Evolutionary conservation across 2,329 filamentous ascomycete species (phyloP), one percentile per base, ranked within the genome.

Genomic region (Acephala macrosclerotiorum): DNA sequence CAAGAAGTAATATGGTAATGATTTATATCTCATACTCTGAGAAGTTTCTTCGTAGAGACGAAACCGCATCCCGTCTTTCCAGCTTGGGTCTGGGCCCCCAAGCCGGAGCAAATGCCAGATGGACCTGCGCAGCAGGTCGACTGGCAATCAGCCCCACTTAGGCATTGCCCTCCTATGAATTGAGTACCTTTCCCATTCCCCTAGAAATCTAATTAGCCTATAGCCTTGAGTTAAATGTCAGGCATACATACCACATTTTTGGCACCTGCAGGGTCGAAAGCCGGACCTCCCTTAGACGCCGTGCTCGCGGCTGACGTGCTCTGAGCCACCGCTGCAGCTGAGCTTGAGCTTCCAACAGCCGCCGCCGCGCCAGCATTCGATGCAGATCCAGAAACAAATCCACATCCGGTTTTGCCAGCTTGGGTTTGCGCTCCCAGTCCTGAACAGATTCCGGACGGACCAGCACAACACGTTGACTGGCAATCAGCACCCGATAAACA

Each of bases 321-420:
- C 1, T 25, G 18, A 35, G 47, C 47, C 40, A 51, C 33, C 8
- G 63, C 22, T 18, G 36, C 60, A 38, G 60, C 35, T 55, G 61
- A 42, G 33, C 20, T 77, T 26, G 49, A 18, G 26, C 49, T 53
- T 6, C 26, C 25, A 7, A 33, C 29, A 33, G 26, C 49, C 16
- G 25, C 12, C 1, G 14, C 25, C 14, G 49, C 49, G 12, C 25
- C 49, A 29, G 49, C 22, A 11, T 53, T 29, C 12, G 49, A 53
- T 53, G 49, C 22, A 18, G 49, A 53, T 14, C 49, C 49, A 53
- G 65, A 64, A 7, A 61, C 61, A 35, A 67, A 67, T 14, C 65
- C 65, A 29, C 77, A 79, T 7, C 77, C 77, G 1, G 75, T 76
- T 65, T 79, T 79, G n/a, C 77, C 77, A 22, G 71, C 72, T 56